A percentile compares a stretch with the other conserved stretches of the same genome.
These are phyloP conservation scores for Penicillium sp. DNA, from an alignment of 2,329 filamentous ascomycete species.

Conservation along the genomic window DNA sequence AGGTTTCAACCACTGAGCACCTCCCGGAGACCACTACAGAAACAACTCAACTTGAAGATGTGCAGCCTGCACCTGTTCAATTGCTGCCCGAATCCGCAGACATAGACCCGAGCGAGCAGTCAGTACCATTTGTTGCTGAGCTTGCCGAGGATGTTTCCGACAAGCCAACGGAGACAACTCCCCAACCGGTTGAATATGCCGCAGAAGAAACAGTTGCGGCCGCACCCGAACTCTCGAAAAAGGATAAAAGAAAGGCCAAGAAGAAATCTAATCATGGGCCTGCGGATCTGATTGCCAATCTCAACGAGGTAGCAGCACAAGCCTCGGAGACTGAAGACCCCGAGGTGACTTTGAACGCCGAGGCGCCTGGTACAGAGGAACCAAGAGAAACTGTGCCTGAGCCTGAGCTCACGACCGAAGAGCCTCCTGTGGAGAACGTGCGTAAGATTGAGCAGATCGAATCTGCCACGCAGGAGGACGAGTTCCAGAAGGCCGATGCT, in stretches of 20 bases:
- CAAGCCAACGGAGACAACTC: not conserved
- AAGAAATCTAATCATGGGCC: slow-evolving; percentile 23
- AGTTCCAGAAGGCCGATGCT: not conserved
- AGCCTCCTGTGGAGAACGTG: no score
- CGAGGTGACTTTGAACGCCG: not conserved
- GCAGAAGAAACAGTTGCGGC: slow-evolving; percentile 7
- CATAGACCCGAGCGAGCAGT: not conserved
- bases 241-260: slow-evolving; percentile 37
- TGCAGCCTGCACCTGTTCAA: not conserved
- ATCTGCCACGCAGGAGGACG: not conserved
- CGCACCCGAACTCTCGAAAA: slow-evolving; percentile 35
- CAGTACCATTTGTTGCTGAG: not conserved
- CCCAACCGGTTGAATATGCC: not conserved
- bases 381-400: not conserved
- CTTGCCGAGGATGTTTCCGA: not conserved
- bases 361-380: not conserved
- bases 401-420: not conserved
- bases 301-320: not conserved
- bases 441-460: not conserved
- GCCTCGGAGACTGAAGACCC: no score
- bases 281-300: not conserved
- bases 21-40: not conserved
- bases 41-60: not conserved
- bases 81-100: not conserved
- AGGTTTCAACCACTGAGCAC: not conserved